Conservation (phyloP, 2,329 filamentous ascomycete species). For the Emmonsiellopsis sp. region DNA sequence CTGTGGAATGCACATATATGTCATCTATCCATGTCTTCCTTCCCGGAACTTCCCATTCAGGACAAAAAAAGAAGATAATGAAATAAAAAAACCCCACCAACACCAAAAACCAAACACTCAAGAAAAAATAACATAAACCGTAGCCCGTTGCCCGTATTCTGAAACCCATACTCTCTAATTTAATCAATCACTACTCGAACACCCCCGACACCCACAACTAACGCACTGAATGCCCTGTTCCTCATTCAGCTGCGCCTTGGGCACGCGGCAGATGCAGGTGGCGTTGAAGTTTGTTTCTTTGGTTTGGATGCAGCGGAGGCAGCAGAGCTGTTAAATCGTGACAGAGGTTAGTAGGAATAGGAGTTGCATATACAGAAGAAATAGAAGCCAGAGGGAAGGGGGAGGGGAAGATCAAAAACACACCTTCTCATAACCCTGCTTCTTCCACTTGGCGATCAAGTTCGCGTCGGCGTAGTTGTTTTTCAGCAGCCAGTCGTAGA, state of each 20-base stretch:
- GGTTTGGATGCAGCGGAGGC: constrained; percentile 93
- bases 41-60: no score
- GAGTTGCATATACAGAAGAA: constrained; percentile 1
- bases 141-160: no score
- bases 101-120: background rate
- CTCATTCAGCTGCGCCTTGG: constrained; percentile 80
- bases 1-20: no score
- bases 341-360: constrained; percentile 3
- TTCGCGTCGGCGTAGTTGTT: constrained; percentile 92
- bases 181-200: constrained; percentile 83
- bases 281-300: constrained; percentile 99
- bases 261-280: constrained; percentile 94
- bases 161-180: no score
- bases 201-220: constrained; percentile 87
- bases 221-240: constrained; percentile 87
- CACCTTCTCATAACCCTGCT: constrained; percentile 96
- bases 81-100: background rate
- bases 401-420: constrained; percentile 16
- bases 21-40: no score
- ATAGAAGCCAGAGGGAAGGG: background rate
- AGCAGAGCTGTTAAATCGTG: constrained; percentile 59
- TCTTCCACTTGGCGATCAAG: constrained; percentile 99
- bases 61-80: background rate
- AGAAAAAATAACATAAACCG: background rate
- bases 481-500: constrained; percentile 96